Conservation (phyloP, 2,329 filamentous ascomycete genomes). For the Monilinia fructigena region DNA sequence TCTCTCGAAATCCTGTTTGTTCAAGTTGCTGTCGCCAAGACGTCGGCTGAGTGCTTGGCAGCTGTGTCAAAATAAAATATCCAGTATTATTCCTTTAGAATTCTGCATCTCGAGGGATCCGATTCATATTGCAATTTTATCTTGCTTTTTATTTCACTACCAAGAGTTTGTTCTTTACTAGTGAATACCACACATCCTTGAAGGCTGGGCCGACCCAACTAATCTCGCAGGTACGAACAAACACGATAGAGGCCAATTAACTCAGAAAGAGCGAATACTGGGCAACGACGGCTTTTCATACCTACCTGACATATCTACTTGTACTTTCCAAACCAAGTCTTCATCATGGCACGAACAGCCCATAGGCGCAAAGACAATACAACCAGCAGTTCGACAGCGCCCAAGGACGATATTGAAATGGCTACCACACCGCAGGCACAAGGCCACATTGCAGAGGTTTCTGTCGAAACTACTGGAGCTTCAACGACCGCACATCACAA, state of each 20-base stretch:
- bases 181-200: background rate
- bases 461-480: constrained; percentile 13
- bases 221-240: constrained; percentile 15
- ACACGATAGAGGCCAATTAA: background rate
- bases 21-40: constrained; percentile 17
- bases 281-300: constrained; percentile 1
- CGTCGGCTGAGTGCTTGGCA: constrained; percentile 20
- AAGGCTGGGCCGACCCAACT: background rate
- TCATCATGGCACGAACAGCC: constrained; percentile 9
- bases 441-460: constrained; percentile 18
- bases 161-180: background rate
- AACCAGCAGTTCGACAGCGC: background rate
- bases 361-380: constrained; percentile 11
- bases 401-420: constrained; percentile 23
- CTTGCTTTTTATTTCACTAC: background rate
- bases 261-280: background rate
- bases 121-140: constrained; percentile 9
- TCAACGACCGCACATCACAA: constrained; percentile 21
- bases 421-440: constrained; percentile 6
- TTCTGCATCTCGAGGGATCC: background rate
- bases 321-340: background rate
- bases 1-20: background rate
- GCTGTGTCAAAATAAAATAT: constrained; percentile 9
- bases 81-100: background rate
- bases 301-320: background rate